phyloP scores from a whole-genome alignment of 139 green algal genomes.

The Closterium sp. region DNA sequence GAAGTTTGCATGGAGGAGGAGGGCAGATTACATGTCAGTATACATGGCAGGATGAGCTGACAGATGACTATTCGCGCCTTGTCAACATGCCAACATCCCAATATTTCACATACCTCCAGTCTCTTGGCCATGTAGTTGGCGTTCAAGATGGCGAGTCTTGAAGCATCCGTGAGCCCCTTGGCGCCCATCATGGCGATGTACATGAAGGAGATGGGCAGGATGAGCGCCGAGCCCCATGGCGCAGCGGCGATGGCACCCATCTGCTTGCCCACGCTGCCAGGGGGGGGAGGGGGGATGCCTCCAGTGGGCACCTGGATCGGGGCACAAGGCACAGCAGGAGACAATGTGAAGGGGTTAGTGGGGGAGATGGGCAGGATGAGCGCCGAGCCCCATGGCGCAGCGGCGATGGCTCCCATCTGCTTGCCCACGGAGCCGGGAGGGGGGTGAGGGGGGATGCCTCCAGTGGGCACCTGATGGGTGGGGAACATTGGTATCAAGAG shows the following conservation, averaged over 20 bases:
- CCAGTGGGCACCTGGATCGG: too few relatives aligned
- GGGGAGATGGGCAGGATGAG: too few relatives aligned
- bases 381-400: too few relatives aligned
- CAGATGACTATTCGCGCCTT: background rate
- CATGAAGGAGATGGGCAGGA: constrained; percentile 96
- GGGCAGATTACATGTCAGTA: constrained; percentile 51
- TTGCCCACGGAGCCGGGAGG: too few relatives aligned
- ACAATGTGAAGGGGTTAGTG: too few relatives aligned
- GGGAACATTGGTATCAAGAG: background rate
- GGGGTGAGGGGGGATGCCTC: constrained; percentile 78
- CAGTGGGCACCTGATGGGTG: constrained; percentile 40
- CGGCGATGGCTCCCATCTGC: too few relatives aligned
- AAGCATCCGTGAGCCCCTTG: constrained; percentile 80
- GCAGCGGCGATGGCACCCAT: constrained; percentile 92
- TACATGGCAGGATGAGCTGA: background rate
- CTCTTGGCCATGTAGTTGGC: constrained; percentile 99
- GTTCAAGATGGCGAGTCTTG: constrained; percentile 83
- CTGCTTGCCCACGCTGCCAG: too few relatives aligned
- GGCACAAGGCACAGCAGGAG: too few relatives aligned
- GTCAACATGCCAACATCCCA: background rate
- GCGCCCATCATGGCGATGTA: constrained; percentile 99
- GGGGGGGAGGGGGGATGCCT: too few relatives aligned
- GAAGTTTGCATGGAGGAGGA: constrained; percentile 93
- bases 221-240: constrained; percentile 76
- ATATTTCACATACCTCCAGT: constrained; percentile 58